Conservation (phyloP, 2,329 filamentous ascomycete genomes). For the Phoma sp. region DNA sequence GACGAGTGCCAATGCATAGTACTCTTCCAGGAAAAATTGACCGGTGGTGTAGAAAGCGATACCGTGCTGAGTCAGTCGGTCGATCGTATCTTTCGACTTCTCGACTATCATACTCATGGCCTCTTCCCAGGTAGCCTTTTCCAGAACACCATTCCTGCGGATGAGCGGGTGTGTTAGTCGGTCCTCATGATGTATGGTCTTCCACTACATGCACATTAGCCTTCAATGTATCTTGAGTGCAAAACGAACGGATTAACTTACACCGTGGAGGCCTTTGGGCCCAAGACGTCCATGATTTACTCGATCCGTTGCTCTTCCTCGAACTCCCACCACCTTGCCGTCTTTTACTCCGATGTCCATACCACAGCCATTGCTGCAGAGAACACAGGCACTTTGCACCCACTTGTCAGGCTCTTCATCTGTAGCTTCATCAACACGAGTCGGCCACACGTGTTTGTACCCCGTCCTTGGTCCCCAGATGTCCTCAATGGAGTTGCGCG, state of each 20-base stretch:
- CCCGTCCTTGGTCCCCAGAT: conserved; percentile 5
- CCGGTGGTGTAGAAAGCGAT: conserved; percentile 14
- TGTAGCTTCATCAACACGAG: conserved; percentile 7
- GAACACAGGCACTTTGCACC: conserved; percentile 10
- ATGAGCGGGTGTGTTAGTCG: conserved; percentile 12
- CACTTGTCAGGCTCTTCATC: conserved; percentile 9
- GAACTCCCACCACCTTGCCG: conserved; percentile 4
- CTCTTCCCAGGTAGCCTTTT: conserved; percentile 15
- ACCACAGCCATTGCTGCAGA: conserved; percentile 9
- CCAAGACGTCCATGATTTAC: conserved; percentile 6
- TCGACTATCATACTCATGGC: conserved; percentile 17
- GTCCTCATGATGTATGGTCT: conserved; percentile 6
- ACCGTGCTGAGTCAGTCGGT: conserved; percentile 11
- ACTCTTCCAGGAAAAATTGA: conserved; percentile 15
- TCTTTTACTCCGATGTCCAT: conserved; percentile 5
- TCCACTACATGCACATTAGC: conserved; percentile 2
- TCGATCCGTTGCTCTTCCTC: conserved; percentile 7
- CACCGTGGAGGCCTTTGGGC: conserved; percentile 3
- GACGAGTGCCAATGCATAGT: conserved; percentile 13
- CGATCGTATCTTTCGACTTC: conserved; percentile 11
- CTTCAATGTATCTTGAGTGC: neutral
- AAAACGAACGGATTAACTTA: neutral
- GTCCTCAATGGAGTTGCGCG: conserved; percentile 9
- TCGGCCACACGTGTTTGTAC: conserved; percentile 8
- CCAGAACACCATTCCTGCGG: conserved; percentile 12